Evolutionary conservation across 2,329 filamentous ascomycete genomes (phyloP).

Genomic region (Leptographium radiaticola): DNA sequence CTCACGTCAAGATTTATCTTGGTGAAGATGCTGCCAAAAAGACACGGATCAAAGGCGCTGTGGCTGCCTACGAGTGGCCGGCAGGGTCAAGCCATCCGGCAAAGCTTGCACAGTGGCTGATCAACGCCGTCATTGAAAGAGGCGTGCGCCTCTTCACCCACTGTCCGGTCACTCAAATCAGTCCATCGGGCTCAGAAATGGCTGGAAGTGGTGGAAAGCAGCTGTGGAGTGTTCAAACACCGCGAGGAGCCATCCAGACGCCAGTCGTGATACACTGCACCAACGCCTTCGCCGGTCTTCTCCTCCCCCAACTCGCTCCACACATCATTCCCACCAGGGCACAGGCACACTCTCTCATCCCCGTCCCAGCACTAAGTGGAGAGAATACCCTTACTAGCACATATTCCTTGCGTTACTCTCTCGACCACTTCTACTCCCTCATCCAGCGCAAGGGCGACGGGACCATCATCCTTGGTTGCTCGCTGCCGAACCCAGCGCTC

Average conservation of each 20-base stretch:
- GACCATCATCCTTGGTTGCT: slow-evolving; percentile 28
- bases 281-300: slow-evolving; percentile 24
- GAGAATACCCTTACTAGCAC: slow-evolving; percentile 22
- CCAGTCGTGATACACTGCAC: slow-evolving; percentile 24
- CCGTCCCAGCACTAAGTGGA: slow-evolving; percentile 22
- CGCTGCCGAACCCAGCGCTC: slow-evolving; percentile 26
- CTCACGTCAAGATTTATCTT: slow-evolving; percentile 25
- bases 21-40: slow-evolving; percentile 23
- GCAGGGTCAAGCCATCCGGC: slow-evolving; percentile 35
- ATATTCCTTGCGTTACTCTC: slow-evolving; percentile 30
- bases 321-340: slow-evolving; percentile 29
- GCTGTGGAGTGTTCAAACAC: slow-evolving; percentile 21
- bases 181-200: slow-evolving; percentile 2
- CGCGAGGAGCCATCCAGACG: slow-evolving; percentile 18
- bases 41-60: slow-evolving; percentile 23
- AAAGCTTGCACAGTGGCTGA: slow-evolving; percentile 34
- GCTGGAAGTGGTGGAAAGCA: background rate
- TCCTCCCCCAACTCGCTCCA: slow-evolving; percentile 20
- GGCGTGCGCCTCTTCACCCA: slow-evolving; percentile 29
- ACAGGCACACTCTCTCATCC: slow-evolving; percentile 30
- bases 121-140: slow-evolving; percentile 21
- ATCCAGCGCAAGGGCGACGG: slow-evolving; percentile 30
- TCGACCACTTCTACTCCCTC: slow-evolving; percentile 35
- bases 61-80: slow-evolving; percentile 37
- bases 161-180: slow-evolving; percentile 22